Evolutionary conservation across 1,284 basidiomycete species (phyloP), one percentile per base, ranked within the genome.

Genomic region (Ceratobasidium sp.): DNA sequence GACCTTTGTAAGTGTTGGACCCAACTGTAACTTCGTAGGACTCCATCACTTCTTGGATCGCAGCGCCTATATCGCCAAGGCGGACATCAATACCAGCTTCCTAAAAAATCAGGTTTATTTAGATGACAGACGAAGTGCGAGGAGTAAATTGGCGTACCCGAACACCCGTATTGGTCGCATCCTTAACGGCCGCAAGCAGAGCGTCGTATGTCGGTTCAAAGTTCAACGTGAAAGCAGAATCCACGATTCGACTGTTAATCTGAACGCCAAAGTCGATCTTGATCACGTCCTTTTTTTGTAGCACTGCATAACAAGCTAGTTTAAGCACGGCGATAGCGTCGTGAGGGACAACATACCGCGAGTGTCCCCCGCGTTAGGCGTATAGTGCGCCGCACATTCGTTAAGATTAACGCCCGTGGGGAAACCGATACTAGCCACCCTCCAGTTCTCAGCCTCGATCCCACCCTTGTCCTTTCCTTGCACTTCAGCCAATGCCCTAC

Each of bases 261-360:
- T 99, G 98, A 0, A 99, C 96, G 77, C 97, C 97, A 83, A 99
- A 92, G 84, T 99, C 98, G 69, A 99, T 95, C 86, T 99, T 99
- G 82, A 99, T 87, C 28, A 99, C 94, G 83, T 99, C 97, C 54
- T 91, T 90, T 77, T 91, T 85, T 82, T 94, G 89, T 54, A 99
- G 87, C 33, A 97, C 96, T 94, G 83, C 33, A 46, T 52, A 62
- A 50, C n/a, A 33, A 54, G 23, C 44, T 26, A 74, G 20, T 23
- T 57, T 7, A 66, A 26, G 3, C 46, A 23, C 26, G 54, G 62
- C 40, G 23, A 70, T n/a, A 3, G 10, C 10, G 28, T 40, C 62
- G 74, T 77, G 15, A 28, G 42, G 70, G 65, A 67, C 54, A 50
- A 77, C 77, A 62, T 80, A 96, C 96, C 89, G 78, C 87, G 91